These are phyloP conservation scores for Erigeron philadelphicus DNA, from an alignment of 140 eudicot species.

Conservation along the genomic window DNA sequence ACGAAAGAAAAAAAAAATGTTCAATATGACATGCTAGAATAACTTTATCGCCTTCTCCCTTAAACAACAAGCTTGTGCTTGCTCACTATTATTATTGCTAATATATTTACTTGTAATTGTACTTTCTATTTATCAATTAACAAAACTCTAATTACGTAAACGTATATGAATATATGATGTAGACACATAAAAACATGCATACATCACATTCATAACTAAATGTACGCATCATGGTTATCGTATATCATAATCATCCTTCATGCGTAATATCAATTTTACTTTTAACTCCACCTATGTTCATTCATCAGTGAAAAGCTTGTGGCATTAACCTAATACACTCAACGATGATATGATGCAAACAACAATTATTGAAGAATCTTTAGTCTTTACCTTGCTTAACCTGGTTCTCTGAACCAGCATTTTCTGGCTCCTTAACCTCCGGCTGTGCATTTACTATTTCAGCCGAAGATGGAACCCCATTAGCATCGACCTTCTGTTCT, in stretches of 20 bases:
- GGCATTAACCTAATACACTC: not conserved
- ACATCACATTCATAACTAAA: not conserved
- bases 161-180: not conserved
- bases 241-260: not conserved
- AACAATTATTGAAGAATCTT: slow-evolving; percentile 9
- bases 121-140: not conserved
- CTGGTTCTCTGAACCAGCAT: slow-evolving; percentile 37
- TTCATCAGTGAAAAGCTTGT: not conserved
- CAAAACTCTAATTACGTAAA: slow-evolving; percentile 9
- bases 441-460: slow-evolving; percentile 26
- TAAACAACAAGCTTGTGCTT: not conserved
- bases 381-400: slow-evolving; percentile 55
- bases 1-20: not conserved
- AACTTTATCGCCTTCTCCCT: slow-evolving; percentile 13
- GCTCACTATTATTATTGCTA: not conserved
- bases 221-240: not conserved
- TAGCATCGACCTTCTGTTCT: slow-evolving; percentile 35
- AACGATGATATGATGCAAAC: not conserved
- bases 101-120: not conserved
- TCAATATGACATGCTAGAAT: not conserved
- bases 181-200: not conserved
- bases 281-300: not conserved
- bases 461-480: slow-evolving; percentile 38
- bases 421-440: slow-evolving; percentile 40
- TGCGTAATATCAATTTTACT: not conserved